Percentiles rank a stretch among this genome's conserved stretches.
Evolutionary conservation across 345 rosid genomes (phyloP).

Genomic region (Garcia nutans): DNA sequence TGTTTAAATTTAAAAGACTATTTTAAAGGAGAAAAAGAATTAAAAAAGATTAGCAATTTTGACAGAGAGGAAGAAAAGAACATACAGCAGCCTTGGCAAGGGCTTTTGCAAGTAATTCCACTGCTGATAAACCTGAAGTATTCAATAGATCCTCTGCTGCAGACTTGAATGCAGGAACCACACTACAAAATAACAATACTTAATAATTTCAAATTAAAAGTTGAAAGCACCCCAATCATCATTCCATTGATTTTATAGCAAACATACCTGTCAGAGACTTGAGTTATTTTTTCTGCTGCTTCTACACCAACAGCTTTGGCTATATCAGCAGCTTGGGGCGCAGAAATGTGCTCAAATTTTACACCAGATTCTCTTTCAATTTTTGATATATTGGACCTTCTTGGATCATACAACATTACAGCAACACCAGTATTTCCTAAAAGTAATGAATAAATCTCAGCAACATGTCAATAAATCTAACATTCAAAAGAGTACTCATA

Average conservation of each 20-base stretch:
- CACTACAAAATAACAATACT: constrained; percentile 48
- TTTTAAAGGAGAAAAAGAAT: not conserved
- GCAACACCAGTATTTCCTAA: constrained; percentile 93
- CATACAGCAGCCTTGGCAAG: constrained; percentile 90
- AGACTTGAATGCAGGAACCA: constrained; percentile 76
- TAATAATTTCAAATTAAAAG: not conserved
- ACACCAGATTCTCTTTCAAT: constrained; percentile 88
- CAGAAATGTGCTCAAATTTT: constrained; percentile 78
- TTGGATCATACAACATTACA: constrained; percentile 90
- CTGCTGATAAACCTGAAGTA: constrained; percentile 71
- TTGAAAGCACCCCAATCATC: not conserved
- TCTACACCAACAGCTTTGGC: constrained; percentile 79
- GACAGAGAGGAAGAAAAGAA: not conserved
- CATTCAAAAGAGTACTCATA: constrained; percentile 2
- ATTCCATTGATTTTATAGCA: not conserved
- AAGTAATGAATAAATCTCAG: constrained; percentile 8
- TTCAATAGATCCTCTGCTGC: constrained; percentile 77
- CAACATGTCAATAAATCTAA: constrained; percentile 17
- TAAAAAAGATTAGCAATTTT: not conserved
- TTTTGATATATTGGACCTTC: constrained; percentile 63
- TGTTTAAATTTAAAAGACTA: too few relatives aligned
- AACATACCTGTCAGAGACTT: constrained; percentile 84
- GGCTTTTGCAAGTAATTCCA: constrained; percentile 86
- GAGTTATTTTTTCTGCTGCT: constrained; percentile 67
- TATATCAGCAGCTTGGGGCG: constrained; percentile 79